Base-by-base conservation (phyloP, 2,329 filamentous ascomycete species). In the Emericellopsis atlantica region DNA sequence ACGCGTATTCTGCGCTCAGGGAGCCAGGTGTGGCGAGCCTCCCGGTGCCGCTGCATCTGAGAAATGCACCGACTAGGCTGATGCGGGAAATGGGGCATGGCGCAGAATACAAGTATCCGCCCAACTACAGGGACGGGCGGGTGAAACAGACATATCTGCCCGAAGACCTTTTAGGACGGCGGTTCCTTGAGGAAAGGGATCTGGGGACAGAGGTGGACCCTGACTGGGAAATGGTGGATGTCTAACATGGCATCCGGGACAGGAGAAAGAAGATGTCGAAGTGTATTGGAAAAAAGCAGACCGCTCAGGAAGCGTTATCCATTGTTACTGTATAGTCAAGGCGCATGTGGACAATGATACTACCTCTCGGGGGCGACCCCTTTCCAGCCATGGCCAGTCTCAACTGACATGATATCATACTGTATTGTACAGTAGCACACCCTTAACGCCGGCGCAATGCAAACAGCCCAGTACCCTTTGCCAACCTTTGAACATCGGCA, bases 21-120 rank as follows among this genome's bases (percentile, higher is more conserved):
- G 88, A 95, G 55, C 89, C 89, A 0, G 90, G 89, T 1, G 70
- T 93, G 3, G 89, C 88, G 0, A 76, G 75, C 1, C 56, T 95
- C 39, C 84, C 88, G 0, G 80, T 98, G 18, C 92, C 92, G 2
- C 61, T 92, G 32, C 92, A 96, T 57, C 61, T 98, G 44, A 70
- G 92, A 44, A 96, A 96, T 59, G 92, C 92, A 8, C 90, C 92
- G 0, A 96, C 92, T 2, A 74, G 81, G 48, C 58, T 96, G 48
- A 94, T 98, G 90, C 84, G 89, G 52, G 90, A 95, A 49, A 65
- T 96, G 49, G 90, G 87, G 0, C 94, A 88, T 54, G 89, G 89
- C 1, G 81, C 79, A 39, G 84, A 88, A 56, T 98, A 98, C 61
- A 96, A 96, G 60, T 96, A 98, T 55, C 94, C 94, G 49, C 92